These are phyloP conservation scores for Boletus rufocinnamomeus DNA, from an alignment of 768 basidiomycete species.

Conservation along the genomic window DNA sequence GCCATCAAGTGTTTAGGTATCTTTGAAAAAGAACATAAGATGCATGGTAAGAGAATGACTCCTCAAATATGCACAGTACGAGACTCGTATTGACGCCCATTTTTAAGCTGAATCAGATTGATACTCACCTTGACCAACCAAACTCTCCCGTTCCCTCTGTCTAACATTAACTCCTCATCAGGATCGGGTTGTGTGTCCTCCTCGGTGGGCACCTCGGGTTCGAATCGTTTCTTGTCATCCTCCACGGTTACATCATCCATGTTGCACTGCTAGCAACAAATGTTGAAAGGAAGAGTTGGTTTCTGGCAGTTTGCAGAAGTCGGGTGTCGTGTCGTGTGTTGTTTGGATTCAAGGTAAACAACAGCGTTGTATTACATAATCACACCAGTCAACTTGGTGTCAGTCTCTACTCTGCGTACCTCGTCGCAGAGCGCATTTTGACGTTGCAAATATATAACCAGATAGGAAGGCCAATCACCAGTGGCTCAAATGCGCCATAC, in stretches of 20 bases:
- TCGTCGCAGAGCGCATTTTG: conserved; percentile 38
- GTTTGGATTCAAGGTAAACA: neutral
- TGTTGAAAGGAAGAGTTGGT: neutral
- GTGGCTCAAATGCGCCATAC: conserved; percentile 95
- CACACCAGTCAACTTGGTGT: too few species aligned
- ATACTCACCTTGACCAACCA: conserved; percentile 84
- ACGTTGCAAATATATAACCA: conserved; percentile 96
- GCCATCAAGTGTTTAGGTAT: conserved; percentile 87
- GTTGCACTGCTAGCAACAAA: neutral
- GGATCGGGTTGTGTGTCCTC: conserved; percentile 75
- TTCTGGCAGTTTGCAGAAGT: neutral
- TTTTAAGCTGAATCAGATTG: neutral
- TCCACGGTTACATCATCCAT: conserved; percentile 43
- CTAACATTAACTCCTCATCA: conserved; percentile 79
- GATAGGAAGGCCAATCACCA: conserved; percentile 73
- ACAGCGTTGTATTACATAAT: neutral
- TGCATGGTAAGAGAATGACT: conserved; percentile 1
- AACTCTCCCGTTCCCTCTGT: conserved; percentile 70
- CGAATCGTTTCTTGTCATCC: conserved; percentile 77
- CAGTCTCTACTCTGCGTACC: too few species aligned
- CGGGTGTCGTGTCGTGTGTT: neutral
- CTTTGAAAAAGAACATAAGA: conserved; percentile 41
- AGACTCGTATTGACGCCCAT: neutral
- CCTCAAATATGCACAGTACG: neutral
- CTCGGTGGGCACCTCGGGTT: conserved; percentile 50